Conservation (phyloP, 495 filamentous ascomycete species). For the Acidiella bohemica region DNA sequence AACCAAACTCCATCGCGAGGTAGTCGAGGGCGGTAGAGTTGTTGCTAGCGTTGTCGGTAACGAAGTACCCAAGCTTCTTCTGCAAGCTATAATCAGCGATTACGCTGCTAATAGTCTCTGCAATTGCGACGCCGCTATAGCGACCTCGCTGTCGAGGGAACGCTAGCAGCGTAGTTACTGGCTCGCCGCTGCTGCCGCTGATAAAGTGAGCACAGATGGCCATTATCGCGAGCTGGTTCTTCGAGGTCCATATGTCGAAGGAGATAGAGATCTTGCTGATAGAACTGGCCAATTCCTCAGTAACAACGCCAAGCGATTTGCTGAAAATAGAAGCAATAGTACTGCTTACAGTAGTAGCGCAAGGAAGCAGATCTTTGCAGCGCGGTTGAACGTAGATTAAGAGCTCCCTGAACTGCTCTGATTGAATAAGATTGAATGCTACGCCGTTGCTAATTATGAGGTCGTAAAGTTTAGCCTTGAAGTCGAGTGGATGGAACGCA, state of each 20-base stretch:
- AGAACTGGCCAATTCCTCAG: neutral
- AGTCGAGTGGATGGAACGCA: neutral
- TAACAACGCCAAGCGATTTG: neutral
- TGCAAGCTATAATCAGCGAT: conserved; percentile 6
- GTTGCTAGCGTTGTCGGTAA: conserved; percentile 12
- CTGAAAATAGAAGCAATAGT: neutral
- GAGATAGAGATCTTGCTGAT: conserved; percentile 5
- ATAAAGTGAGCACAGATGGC: conserved; percentile 7
- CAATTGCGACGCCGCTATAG: conserved; percentile 8
- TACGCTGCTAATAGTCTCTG: conserved; percentile 1
- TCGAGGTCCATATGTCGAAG: conserved; percentile 15
- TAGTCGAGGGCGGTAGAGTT: conserved; percentile 6
- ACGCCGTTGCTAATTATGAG: conserved; percentile 4
- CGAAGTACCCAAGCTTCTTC: conserved; percentile 15
- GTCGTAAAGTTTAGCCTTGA: conserved; percentile 6
- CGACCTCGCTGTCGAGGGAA: conserved; percentile 6
- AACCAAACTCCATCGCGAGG: conserved; percentile 8
- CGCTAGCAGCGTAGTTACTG: conserved; percentile 1
- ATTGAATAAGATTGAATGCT: neutral
- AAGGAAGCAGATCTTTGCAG: neutral
- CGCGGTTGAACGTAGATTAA: conserved; percentile 1
- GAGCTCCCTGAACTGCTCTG: neutral
- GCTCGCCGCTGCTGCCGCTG: conserved; percentile 1
- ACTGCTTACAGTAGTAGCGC: neutral
- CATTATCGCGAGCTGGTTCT: conserved; percentile 6